Conservation (phyloP, 352 stramenopile genomes). For the Chrysophaeum taylorii region DNA sequence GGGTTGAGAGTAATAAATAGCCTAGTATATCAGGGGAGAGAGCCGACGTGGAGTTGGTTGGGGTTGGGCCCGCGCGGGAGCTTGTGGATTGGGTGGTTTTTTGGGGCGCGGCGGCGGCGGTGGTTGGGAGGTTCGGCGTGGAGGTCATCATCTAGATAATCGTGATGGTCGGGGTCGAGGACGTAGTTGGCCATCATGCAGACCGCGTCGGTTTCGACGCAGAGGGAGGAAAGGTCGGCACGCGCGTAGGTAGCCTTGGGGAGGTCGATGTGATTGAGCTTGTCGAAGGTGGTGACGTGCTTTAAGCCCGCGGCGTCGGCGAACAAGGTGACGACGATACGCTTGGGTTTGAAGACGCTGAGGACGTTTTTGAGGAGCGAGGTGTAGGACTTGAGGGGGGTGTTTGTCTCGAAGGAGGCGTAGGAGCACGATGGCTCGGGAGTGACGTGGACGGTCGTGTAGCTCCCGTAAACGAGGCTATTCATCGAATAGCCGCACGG, state of each 20-base stretch:
- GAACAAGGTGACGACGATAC: slow-evolving; percentile 95
- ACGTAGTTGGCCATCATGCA: no score
- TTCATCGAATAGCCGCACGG: slow-evolving; percentile 97
- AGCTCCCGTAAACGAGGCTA: slow-evolving; percentile 90
- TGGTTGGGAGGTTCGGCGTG: no score
- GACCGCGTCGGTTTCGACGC: no score
- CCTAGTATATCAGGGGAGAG: no score
- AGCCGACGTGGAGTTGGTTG: no score
- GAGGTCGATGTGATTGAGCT: slow-evolving; percentile 13
- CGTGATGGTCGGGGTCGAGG: no score
- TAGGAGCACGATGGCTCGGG: slow-evolving; percentile 88
- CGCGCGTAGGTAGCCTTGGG: no score
- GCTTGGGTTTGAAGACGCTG: slow-evolving; percentile 85
- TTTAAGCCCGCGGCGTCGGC: slow-evolving; percentile 68
- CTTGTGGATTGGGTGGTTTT: no score
- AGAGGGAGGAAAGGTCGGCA: slow-evolving; percentile 46
- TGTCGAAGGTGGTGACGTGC: slow-evolving; percentile 39
- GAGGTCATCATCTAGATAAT: no score
- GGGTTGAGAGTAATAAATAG: no score
- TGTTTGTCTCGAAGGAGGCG: slow-evolving; percentile 97
- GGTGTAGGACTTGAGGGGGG: slow-evolving; percentile 62
- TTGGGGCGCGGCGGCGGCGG: no score
- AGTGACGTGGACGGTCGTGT: slow-evolving; percentile 98
- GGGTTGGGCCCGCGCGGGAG: no score
- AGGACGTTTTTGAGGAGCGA: slow-evolving; percentile 92